Evolutionary conservation across 2,329 filamentous ascomycete genomes (phyloP).

Genomic region (Sclerotiophoma versabilis): DNA sequence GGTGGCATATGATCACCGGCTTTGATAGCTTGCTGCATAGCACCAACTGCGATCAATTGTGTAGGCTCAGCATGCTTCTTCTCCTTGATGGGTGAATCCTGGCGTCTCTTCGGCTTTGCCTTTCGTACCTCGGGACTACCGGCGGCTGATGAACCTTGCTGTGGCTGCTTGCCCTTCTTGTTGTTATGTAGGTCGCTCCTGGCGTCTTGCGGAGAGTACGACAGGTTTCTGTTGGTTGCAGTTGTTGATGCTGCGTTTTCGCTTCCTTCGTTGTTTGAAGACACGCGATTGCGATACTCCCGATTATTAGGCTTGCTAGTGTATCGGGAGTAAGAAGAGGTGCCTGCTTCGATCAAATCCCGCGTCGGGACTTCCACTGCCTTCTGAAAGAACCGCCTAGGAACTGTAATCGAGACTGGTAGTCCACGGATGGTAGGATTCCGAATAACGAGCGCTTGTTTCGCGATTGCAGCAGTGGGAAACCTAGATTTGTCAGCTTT

Average conservation of each 20-base stretch:
- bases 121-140: conserved; percentile 28
- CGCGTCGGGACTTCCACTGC: not conserved
- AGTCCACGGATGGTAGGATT: conserved; percentile 19
- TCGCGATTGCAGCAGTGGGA: conserved; percentile 19
- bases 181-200: conserved; percentile 40
- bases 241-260: not conserved
- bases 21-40: not conserved
- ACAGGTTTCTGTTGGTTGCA: not conserved
- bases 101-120: conserved; percentile 24
- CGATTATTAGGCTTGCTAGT: conserved; percentile 1
- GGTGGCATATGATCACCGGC: no score
- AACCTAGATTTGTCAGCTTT: conserved; percentile 27
- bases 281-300: not conserved
- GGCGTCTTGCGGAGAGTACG: conserved; percentile 49
- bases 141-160: not conserved
- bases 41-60: not conserved
- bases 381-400: conserved; percentile 31
- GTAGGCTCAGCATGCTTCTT: conserved; percentile 1
- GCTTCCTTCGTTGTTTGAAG: conserved; percentile 2
- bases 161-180: conserved; percentile 14
- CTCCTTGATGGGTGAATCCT: conserved; percentile 22
- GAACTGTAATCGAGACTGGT: conserved; percentile 26
- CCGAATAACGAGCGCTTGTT: conserved; percentile 19
- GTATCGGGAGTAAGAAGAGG: conserved; percentile 1
- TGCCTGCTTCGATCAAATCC: not conserved